Evolutionary conservation across 495 filamentous ascomycete species (phyloP).

Genomic region (Penicillium paxilli): DNA sequence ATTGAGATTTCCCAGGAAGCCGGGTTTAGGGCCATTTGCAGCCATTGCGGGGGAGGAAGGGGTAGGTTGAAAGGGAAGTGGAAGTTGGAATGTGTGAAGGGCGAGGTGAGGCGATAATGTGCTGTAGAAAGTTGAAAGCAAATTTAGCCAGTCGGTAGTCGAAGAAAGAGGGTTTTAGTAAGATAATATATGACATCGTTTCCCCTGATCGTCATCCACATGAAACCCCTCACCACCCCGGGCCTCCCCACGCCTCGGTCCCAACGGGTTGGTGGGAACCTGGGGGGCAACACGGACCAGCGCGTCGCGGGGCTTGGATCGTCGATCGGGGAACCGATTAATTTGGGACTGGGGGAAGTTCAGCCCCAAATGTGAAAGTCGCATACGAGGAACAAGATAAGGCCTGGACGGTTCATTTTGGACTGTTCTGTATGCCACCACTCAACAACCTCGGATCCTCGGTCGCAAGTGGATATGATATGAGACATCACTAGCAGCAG

Average conservation of each 20-base stretch:
- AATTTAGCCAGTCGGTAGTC: not conserved
- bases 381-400: not conserved
- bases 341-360: not conserved
- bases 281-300: not conserved
- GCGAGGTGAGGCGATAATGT: not conserved
- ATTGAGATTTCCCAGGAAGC: conserved; percentile 81
- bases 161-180: not conserved
- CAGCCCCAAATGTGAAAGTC: not conserved
- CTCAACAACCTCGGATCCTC: conserved; percentile 1
- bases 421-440: not conserved
- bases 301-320: not conserved
- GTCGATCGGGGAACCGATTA: conserved; percentile 17
- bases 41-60: conserved; percentile 13
- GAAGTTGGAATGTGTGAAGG: not conserved
- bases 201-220: conserved; percentile 24
- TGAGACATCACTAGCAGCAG: too few species aligned
- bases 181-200: conserved; percentile 1
- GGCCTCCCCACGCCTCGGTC: conserved; percentile 22
- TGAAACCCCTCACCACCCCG: conserved; percentile 31
- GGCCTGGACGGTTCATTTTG: not conserved
- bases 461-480: conserved; percentile 3
- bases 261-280: not conserved
- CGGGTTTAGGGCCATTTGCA: conserved; percentile 47
- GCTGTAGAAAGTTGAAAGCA: not conserved
- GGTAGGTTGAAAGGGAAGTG: not conserved